Evolutionary conservation across 306 rosid species (phyloP).

Genomic region (Coriaria nepalensis): DNA sequence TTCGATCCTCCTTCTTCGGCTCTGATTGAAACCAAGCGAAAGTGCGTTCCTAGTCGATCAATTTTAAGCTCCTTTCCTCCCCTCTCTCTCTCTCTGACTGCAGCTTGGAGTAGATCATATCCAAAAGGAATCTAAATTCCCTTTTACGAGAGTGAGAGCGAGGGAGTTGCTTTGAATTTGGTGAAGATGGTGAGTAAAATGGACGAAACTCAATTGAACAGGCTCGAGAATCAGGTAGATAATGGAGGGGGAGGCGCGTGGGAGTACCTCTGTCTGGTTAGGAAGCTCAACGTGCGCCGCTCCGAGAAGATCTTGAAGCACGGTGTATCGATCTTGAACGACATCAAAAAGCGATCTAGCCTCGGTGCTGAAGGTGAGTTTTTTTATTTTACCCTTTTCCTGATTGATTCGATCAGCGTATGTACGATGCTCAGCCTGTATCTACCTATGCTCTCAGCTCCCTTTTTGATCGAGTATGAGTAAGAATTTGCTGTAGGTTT

Average conservation of each 20-base stretch:
- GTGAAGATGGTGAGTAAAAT: slow-evolving; percentile 69
- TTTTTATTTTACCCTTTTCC: not conserved
- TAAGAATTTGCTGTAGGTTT: too few relatives aligned
- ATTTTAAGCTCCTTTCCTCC: too few relatives aligned
- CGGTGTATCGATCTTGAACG: slow-evolving; percentile 76
- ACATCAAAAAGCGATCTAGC: slow-evolving; percentile 50
- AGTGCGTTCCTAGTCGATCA: slow-evolving; percentile 9
- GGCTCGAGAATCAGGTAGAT: slow-evolving; percentile 84
- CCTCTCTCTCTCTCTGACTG: too few relatives aligned
- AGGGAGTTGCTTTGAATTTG: not conserved
- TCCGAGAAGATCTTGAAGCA: slow-evolving; percentile 71
- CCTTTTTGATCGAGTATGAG: not conserved
- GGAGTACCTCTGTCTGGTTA: slow-evolving; percentile 70
- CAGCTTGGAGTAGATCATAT: too few relatives aligned
- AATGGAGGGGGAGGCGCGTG: slow-evolving; percentile 98
- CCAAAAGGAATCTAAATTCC: too few relatives aligned
- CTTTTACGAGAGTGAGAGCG: too few relatives aligned
- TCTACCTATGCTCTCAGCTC: too few relatives aligned
- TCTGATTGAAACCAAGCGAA: not conserved
- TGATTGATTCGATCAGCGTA: slow-evolving; percentile 7
- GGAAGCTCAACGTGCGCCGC: slow-evolving; percentile 85
- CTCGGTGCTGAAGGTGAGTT: slow-evolving; percentile 71
- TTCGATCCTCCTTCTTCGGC: too few relatives aligned
- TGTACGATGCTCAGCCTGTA: not conserved
- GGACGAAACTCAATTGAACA: slow-evolving; percentile 59